These are phyloP conservation scores for Ceratobasidium papillatum DNA, from an alignment of 1,284 basidiomycete genomes.

Conservation along the genomic window DNA sequence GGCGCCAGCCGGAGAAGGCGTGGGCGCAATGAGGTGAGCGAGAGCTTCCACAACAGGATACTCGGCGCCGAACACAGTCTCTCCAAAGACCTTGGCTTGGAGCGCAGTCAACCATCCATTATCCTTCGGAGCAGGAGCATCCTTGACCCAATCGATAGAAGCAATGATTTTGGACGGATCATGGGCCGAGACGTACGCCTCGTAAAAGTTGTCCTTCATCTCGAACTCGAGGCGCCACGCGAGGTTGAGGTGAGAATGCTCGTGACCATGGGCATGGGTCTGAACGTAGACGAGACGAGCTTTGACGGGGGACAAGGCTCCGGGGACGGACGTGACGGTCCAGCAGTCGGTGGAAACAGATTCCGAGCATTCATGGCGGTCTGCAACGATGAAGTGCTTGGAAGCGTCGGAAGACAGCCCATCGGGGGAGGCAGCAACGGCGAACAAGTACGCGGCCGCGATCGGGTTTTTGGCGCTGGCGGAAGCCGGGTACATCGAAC, in stretches of 20 bases:
- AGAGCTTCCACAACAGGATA: slow-evolving; percentile 32
- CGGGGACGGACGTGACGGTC: slow-evolving; percentile 20
- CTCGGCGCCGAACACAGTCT: not conserved
- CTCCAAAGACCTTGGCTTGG: slow-evolving; percentile 27
- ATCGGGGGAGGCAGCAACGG: slow-evolving; percentile 74
- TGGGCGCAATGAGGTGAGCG: slow-evolving; percentile 40
- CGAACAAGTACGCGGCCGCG: slow-evolving; percentile 74
- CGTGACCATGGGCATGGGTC: slow-evolving; percentile 6
- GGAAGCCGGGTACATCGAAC: slow-evolving; percentile 16
- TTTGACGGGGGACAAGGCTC: slow-evolving; percentile 18
- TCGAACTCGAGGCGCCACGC: slow-evolving; percentile 40
- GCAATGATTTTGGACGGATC: slow-evolving; percentile 41
- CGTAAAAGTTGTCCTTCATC: slow-evolving; percentile 42
- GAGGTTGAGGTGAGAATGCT: slow-evolving; percentile 20
- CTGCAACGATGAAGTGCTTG: slow-evolving; percentile 58
- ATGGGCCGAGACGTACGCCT: slow-evolving; percentile 40
- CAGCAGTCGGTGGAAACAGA: slow-evolving; percentile 59
- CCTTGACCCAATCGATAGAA: slow-evolving; percentile 41
- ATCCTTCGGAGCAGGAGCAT: slow-evolving; percentile 34
- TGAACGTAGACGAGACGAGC: slow-evolving; percentile 41
- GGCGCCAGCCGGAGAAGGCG: slow-evolving; percentile 49
- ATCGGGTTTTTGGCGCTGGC: slow-evolving; percentile 57
- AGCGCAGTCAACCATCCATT: slow-evolving; percentile 52
- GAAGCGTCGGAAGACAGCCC: slow-evolving; percentile 61
- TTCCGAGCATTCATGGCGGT: slow-evolving; percentile 52